Base-by-base conservation (phyloP, 768 basidiomycete genomes). In the Naganishia onofrii region DNA sequence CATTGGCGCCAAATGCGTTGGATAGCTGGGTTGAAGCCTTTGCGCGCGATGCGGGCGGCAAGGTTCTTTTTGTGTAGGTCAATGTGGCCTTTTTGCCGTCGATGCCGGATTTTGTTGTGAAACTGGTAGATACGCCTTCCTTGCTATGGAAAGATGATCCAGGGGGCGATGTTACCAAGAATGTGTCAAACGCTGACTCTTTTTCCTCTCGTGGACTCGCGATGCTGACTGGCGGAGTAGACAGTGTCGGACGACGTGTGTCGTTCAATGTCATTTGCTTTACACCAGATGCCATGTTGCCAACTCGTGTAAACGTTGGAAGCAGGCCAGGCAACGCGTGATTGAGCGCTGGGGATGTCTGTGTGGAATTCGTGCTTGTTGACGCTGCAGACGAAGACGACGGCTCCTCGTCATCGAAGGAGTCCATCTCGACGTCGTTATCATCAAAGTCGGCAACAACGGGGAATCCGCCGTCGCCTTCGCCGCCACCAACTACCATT, bases 321-420 rank as follows among this genome's bases (percentile, higher is more conserved):
- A 67, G 38, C 36, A 58, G 8, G 3, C 68, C 72, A n/a, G 72
- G 68, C 8, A 65, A 36, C 13, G 68, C 56, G 29, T 67, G 68
- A 8, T 60, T 55, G 26, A 66, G 66, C 5, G 38, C 66, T 17
- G 68, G 68, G 21, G 60, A 67, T 38, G 53, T 71, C 64, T 65
- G 54, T 2, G 66, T 66, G 15, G 60, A 56, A 54, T 65, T 52
- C 34, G 63, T 64, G 44, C 57, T 58, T 7, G 71, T 72, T 28
- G 74, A 67, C 46, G 76, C 73, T 17, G 64, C 58, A 69, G 75
- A 76, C 23, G 78, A 77, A 68, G 79, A 78, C 15, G 69, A 68
- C 34, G 78, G 77, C 46, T 78, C 77, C 23, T 60, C 66, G 21
- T 72, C 67, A 48, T 72, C 71, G 12, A 70, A 55, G 5, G 58